Conservation (phyloP, 2,329 filamentous ascomycete genomes). For the Aphanoascus verrucosus region DNA sequence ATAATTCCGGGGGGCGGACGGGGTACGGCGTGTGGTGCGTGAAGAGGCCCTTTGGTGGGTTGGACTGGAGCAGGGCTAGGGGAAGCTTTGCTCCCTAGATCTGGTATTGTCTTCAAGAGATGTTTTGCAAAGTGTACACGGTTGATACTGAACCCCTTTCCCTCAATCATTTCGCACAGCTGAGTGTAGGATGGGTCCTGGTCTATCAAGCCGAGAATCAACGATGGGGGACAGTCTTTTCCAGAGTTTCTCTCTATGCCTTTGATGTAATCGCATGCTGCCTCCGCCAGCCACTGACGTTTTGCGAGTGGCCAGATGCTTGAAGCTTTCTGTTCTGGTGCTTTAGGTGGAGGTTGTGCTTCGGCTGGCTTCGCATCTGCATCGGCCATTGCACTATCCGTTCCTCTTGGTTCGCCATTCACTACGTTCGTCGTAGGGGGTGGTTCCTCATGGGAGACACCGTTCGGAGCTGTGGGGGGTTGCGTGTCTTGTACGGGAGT, state of each 20-base stretch:
- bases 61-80: neutral
- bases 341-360: neutral
- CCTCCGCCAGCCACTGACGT: conserved; percentile 41
- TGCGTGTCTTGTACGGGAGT: neutral
- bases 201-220: conserved; percentile 41
- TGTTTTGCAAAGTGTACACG: conserved; percentile 44
- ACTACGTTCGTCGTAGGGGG: neutral
- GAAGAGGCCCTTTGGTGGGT: neutral
- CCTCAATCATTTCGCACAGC: conserved; percentile 45
- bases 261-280: conserved; percentile 41
- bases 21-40: too few relatives aligned
- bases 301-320: conserved; percentile 43
- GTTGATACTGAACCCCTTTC: conserved; percentile 40
- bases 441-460: neutral
- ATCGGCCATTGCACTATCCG: neutral
- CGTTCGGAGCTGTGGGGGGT: neutral
- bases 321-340: conserved; percentile 15
- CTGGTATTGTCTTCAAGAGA: conserved; percentile 30
- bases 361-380: neutral
- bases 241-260: conserved; percentile 32
- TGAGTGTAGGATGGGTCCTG: conserved; percentile 46
- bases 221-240: conserved; percentile 26
- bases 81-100: conserved; percentile 14
- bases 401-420: neutral
- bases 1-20: too few relatives aligned